Conservation (phyloP, 2,329 filamentous ascomycete species). For the Penicillium polonicum region DNA sequence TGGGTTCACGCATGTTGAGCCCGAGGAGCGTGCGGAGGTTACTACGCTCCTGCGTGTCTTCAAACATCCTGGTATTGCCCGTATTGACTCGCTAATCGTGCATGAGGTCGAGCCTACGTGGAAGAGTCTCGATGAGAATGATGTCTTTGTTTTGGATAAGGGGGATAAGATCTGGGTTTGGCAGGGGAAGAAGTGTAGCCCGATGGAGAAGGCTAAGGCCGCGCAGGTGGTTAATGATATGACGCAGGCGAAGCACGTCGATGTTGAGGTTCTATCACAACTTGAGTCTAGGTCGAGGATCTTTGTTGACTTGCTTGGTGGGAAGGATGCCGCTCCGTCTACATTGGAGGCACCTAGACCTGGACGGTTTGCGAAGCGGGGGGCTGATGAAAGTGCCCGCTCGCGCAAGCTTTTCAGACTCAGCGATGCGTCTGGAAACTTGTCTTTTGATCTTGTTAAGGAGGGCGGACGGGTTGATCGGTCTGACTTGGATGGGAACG, state of each 20-base stretch:
- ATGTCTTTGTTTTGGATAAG: slow-evolving; percentile 65
- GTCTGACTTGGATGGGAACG: slow-evolving; percentile 65
- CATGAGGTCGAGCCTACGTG: slow-evolving; percentile 63
- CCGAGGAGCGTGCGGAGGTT: slow-evolving; percentile 46
- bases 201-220: slow-evolving; percentile 68
- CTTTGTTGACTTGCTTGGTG: slow-evolving; percentile 58
- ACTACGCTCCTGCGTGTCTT: slow-evolving; percentile 62
- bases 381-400: slow-evolving; percentile 15
- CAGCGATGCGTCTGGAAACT: slow-evolving; percentile 59
- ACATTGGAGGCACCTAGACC: slow-evolving; percentile 46
- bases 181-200: slow-evolving; percentile 64
- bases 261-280: slow-evolving; percentile 65
- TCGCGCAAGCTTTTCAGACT: slow-evolving; percentile 59
- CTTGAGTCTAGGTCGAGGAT: slow-evolving; percentile 51
- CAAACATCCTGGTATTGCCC: slow-evolving; percentile 54
- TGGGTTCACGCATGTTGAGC: slow-evolving; percentile 64
- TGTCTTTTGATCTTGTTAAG: slow-evolving; percentile 60
- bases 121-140: slow-evolving; percentile 62
- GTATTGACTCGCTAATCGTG: slow-evolving; percentile 56
- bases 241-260: slow-evolving; percentile 60
- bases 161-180: slow-evolving; percentile 67
- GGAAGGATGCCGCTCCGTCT: slow-evolving; percentile 43
- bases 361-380: slow-evolving; percentile 25
- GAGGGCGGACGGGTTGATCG: slow-evolving; percentile 43
- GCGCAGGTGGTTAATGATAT: slow-evolving; percentile 61